Evolutionary conservation across 2,329 filamentous ascomycete genomes (phyloP), one percentile per base, ranked within the genome.

Genomic region (Colletotrichum brevisporum): DNA sequence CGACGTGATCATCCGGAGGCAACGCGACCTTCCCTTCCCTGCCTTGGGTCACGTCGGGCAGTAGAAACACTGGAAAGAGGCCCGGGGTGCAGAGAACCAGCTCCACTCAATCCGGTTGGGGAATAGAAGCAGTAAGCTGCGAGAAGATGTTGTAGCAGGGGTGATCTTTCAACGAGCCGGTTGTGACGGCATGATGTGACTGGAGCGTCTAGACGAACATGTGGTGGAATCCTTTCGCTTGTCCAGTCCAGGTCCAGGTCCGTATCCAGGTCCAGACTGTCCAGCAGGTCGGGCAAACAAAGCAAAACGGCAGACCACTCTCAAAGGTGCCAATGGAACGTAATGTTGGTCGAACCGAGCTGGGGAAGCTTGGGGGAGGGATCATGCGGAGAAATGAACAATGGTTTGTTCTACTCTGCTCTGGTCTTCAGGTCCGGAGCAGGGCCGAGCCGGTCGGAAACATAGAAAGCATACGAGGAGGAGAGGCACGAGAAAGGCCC

Each of bases 171-270:
- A 67, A 56, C 36, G 39, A 36, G 13, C 39, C 55, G 62, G 55
- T 47, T 43, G 67, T 48, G 39, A 67, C 62, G 62, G 51, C 67
- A 61, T 61, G 55, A 69, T 57, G 67, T 69, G 56, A 69, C 67
- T 69, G 62, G 67, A 69, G 67, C 67, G 67, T 69, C 55, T 69
- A 69, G 51, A 66, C 51, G 62, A 69, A 67, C 62, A 67, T 69
- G 67, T 56, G 56, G 56, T 61, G 67, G 54, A 61, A 69, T 69
- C 51, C 67, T 67, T 56, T 52, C 51, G 62, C 56, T 59, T 66
- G 31, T 26, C 39, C 55, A 26, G 65, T 53, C 61, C 54, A 51
- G 54, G 47, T 56, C 61, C 39, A 57, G 21, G 21, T 24, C 21
- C 21, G 21, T 24, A 24, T 24, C 21, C 21, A 24, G 48, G 50